These are phyloP conservation scores for Microstegium vimineum DNA, from an alignment of 176 grass and related monocot species.

Conservation along the genomic window DNA sequence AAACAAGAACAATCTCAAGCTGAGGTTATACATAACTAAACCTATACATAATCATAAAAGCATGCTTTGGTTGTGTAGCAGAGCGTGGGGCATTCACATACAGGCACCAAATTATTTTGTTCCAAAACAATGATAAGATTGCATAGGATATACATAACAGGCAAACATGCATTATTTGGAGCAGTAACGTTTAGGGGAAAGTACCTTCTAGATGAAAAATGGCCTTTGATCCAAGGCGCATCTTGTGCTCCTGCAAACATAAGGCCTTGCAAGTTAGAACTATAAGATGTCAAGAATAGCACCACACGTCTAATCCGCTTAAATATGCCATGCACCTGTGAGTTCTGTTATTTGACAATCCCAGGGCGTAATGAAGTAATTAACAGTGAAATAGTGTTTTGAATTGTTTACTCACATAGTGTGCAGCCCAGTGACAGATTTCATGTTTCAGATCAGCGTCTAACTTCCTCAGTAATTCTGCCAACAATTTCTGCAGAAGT, in stretches of 20 bases:
- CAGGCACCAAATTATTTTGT: neutral
- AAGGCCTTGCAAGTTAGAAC: neutral
- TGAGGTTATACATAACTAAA: neutral
- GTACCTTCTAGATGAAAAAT: slow-evolving; percentile 98
- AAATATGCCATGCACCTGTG: neutral
- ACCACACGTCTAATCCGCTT: neutral
- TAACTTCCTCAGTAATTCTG: slow-evolving; percentile 90
- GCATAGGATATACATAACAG: neutral
- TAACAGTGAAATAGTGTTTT: neutral
- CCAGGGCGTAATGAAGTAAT: neutral
- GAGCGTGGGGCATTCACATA: neutral
- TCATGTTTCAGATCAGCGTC: slow-evolving; percentile 95
- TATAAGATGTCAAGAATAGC: neutral
- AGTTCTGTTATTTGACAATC: neutral
- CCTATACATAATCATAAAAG: neutral
- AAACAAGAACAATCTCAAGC: neutral
- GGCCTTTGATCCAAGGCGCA: slow-evolving; percentile 84
- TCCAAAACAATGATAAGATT: neutral
- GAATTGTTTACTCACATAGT: slow-evolving; percentile 69
- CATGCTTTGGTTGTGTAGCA: neutral
- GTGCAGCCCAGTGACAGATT: slow-evolving; percentile 96
- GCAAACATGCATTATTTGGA: neutral
- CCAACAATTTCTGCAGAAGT: slow-evolving; percentile 68
- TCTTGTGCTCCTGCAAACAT: slow-evolving; percentile 86
- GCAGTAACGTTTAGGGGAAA: neutral